Base-by-base conservation (phyloP, 2,329 filamentous ascomycete species). In the Didymella keratinophila region DNA sequence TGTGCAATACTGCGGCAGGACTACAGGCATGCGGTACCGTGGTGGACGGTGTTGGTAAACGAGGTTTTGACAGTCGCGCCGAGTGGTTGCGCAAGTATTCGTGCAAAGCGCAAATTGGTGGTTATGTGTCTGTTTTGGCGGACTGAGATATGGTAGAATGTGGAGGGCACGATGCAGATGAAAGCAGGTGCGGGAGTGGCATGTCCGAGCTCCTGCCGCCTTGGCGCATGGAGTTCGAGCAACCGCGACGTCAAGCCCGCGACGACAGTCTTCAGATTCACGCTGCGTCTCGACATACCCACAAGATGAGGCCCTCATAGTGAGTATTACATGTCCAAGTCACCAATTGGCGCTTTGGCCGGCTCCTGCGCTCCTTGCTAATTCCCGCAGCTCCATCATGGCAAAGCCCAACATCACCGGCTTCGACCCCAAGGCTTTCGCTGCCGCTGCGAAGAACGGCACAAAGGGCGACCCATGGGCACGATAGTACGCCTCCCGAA, bases 341-440 rank as follows among this genome's bases (percentile, higher is more conserved):
- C 23, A 30, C 30, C 50, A 58, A 54, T 54, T 52, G 63, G 59
- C 55, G 55, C 9, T 23, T 12, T 7, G 14, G 8, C 16, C 30
- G 41, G 12, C 44, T 8, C 42, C 12, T 9, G 25, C 21, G 51
- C 39, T 18, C 46, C 65, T 72, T 43, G 72, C 68, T 52, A 12
- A 51, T 25, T 12, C 10, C 5, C 11, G n/a, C 60, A 58, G 60
- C 62, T 63, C 78, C 70, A 73, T 68, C 71, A 86, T 86, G 84
- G 78, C 83, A 68, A 75, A 79, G 64, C 78, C 56, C 75, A 93
- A 92, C 84, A 87, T 96, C 79, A 97, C 94, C 72, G 94, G 94
- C 81, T 98, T 98, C 85, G 89, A 95, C 82, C 85, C 92, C 73
- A 87, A 87, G 77, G 90, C 91, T 79, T 89, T 93, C 79, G 90